Conservation (phyloP, 768 basidiomycete genomes). For the Naganishia kalamii region DNA sequence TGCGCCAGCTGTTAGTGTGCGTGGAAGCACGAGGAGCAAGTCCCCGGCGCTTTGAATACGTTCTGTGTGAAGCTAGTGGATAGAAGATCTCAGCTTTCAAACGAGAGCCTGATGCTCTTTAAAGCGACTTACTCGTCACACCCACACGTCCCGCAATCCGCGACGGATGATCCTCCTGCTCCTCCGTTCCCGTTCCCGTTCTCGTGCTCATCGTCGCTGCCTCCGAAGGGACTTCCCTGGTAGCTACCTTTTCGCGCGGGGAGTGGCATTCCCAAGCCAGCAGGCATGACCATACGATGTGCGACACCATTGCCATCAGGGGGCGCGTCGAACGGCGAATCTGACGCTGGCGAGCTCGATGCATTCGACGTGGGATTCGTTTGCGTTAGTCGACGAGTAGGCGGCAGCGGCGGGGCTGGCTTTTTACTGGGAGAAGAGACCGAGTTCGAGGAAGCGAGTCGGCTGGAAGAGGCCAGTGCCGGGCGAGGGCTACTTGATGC, state of each 20-base stretch:
- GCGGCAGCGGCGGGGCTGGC: not conserved
- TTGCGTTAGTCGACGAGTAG: slow-evolving; percentile 3
- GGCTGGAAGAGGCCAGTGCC: not conserved
- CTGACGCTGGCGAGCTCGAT: not conserved
- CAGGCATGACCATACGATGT: slow-evolving; percentile 6
- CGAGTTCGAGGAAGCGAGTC: not conserved
- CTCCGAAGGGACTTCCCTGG: slow-evolving; percentile 1
- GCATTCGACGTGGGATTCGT: not conserved
- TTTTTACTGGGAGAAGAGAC: not conserved
- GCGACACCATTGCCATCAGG: not conserved
- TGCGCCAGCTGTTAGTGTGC: not conserved
- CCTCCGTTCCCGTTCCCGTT: not conserved
- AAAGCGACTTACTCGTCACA: slow-evolving; percentile 4
- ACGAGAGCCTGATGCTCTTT: not conserved
- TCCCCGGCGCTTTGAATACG: slow-evolving; percentile 7
- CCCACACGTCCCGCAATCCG: not conserved
- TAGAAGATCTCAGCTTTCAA: no score
- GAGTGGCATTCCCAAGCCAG: not conserved
- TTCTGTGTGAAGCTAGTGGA: slow-evolving; percentile 8
- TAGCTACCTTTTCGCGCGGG: not conserved
- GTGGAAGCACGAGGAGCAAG: slow-evolving; percentile 12
- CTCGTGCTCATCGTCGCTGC: slow-evolving; percentile 8
- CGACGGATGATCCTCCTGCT: not conserved
- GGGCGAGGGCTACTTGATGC: not conserved
- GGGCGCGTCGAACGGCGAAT: not conserved